Percentiles rank a stretch among this genome's conserved stretches.
phyloP scores from a whole-genome alignment of 495 filamentous ascomycete genomes.

The Neurospora sp. region DNA sequence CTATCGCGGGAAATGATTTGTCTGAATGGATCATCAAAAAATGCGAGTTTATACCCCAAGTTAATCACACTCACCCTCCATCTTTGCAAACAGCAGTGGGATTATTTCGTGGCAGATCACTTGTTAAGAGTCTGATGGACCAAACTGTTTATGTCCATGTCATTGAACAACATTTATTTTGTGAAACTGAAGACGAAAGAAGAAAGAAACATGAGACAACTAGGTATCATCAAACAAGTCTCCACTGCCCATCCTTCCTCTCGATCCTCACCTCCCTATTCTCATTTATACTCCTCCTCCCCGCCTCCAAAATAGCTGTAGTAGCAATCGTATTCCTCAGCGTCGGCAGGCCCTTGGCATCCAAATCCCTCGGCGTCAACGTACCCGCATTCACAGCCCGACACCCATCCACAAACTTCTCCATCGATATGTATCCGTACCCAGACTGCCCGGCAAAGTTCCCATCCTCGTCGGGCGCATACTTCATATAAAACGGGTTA shows the following conservation, averaged over 20 bases:
- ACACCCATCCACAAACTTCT: constrained; percentile 91
- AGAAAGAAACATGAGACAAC: background rate
- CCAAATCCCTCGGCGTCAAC: constrained; percentile 62
- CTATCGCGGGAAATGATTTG: background rate
- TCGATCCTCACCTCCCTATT: constrained; percentile 63
- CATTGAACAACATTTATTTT: background rate
- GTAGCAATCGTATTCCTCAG: constrained; percentile 83
- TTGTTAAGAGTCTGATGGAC: too few relatives aligned
- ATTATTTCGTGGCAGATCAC: background rate
- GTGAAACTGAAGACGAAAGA: background rate
- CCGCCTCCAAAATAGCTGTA: constrained; percentile 82
- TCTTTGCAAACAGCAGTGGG: background rate
- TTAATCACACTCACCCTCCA: background rate
- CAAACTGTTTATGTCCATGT: background rate
- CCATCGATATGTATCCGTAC: constrained; percentile 88
- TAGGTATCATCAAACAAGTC: constrained; percentile 44
- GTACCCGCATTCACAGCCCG: constrained; percentile 62
- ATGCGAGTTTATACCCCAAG: background rate
- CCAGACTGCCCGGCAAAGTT: constrained; percentile 88
- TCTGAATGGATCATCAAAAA: background rate
- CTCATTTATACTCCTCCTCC: constrained; percentile 72
- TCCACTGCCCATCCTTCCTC: constrained; percentile 53
- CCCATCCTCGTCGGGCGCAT: constrained; percentile 88
- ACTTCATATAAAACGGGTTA: constrained; percentile 96
- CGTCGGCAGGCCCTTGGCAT: constrained; percentile 72